Evolutionary conservation across 768 basidiomycete genomes (phyloP).

Genomic region (Termitomyces sp.): DNA sequence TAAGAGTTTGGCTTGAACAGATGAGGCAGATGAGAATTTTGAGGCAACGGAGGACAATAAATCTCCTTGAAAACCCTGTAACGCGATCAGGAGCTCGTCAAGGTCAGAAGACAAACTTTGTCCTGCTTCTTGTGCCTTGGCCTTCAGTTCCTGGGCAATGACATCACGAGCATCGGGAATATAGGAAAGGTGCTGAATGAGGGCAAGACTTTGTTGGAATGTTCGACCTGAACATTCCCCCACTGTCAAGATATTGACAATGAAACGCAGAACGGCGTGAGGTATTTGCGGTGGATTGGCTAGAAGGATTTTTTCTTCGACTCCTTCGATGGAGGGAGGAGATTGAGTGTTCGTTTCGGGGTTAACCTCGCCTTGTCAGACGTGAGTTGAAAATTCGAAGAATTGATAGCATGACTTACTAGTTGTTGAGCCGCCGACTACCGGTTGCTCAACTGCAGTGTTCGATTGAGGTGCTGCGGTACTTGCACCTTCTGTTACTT

Average conservation of each 20-base stretch:
- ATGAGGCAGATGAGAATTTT: constrained; percentile 91
- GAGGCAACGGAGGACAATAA: constrained; percentile 67
- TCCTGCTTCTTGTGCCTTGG: constrained; percentile 86
- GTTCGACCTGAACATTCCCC: constrained; percentile 95
- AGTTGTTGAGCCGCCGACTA: neutral
- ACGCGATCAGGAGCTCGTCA: constrained; percentile 61
- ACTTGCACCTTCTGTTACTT: constrained; percentile 1
- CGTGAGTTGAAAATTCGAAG: neutral
- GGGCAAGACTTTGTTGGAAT: constrained; percentile 88
- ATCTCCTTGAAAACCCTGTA: constrained; percentile 53
- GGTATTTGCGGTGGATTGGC: constrained; percentile 82
- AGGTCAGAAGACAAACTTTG: constrained; percentile 70
- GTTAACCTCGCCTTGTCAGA: constrained; percentile 4
- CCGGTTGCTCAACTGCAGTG: neutral
- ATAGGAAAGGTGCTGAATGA: constrained; percentile 90
- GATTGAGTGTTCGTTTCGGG: constrained; percentile 1
- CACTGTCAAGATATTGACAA: constrained; percentile 95
- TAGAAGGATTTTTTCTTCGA: constrained; percentile 49
- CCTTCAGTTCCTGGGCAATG: constrained; percentile 81
- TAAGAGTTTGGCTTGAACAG: constrained; percentile 93
- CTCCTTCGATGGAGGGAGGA: constrained; percentile 25
- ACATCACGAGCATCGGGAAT: constrained; percentile 86
- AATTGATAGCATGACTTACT: neutral
- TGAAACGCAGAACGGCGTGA: constrained; percentile 75
- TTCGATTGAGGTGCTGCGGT: neutral